Percentiles rank a stretch among this genome's conserved stretches.
Evolutionary conservation across 768 basidiomycete genomes (phyloP).

Genomic region (Rhodotorula graminis): DNA sequence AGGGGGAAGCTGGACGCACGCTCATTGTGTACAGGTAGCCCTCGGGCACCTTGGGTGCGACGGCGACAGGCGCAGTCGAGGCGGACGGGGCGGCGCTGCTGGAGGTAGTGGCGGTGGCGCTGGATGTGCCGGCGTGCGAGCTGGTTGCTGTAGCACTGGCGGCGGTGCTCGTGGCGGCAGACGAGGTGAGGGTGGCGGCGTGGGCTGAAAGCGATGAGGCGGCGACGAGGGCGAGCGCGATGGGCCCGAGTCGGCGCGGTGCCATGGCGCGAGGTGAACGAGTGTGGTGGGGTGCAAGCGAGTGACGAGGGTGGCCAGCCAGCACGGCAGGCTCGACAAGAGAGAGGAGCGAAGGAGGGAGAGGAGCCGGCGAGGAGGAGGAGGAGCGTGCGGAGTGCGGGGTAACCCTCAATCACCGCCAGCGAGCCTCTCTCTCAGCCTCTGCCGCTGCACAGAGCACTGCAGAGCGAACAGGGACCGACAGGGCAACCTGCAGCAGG

Average conservation of each 20-base stretch:
- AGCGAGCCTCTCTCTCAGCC: too few species aligned
- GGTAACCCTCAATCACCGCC: too few species aligned
- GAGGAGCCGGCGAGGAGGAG: not conserved
- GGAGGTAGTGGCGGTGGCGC: not conserved
- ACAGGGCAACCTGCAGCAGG: too few species aligned
- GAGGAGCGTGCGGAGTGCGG: not conserved
- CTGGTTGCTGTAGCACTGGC: too few species aligned
- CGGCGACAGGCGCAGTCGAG: not conserved
- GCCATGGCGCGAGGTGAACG: not conserved
- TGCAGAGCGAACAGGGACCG: too few species aligned
- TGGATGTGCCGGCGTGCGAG: not conserved
- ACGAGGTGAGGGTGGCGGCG: slow-evolving; percentile 3
- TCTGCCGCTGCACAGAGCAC: too few species aligned
- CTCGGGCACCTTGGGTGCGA: not conserved
- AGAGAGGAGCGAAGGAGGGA: not conserved
- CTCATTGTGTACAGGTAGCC: not conserved
- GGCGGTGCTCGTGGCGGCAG: not conserved
- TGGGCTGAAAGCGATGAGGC: not conserved
- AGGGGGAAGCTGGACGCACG: not conserved
- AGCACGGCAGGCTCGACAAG: too few species aligned
- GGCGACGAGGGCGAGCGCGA: not conserved
- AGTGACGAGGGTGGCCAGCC: not conserved
- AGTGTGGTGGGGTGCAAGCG: not conserved
- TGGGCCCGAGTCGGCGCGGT: not conserved
- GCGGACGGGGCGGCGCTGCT: not conserved